Base-by-base conservation (phyloP, 805 yeast species). In the Saccharomycopsis fermentans region DNA sequence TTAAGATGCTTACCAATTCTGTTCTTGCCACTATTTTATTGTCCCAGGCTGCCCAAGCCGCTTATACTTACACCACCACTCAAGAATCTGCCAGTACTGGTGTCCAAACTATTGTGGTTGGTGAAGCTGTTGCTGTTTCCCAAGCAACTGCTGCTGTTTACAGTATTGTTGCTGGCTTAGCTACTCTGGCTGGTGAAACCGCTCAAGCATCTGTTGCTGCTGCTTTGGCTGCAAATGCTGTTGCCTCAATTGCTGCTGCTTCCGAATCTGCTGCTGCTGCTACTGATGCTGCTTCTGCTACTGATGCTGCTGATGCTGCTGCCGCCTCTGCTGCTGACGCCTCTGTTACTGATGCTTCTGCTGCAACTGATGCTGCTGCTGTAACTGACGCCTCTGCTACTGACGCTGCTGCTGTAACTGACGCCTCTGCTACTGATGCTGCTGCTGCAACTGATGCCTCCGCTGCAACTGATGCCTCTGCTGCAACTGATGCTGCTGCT, bases 111-210 rank as follows among this genome's bases (percentile, higher is more conserved):
- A 39, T 35, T 19, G 55, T 55, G 21, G 29, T 32, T 43, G 58
- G 53, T 34, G 53, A 50, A 32, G 34, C 48, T 14, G 56, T 60
- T 52, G 63, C 67, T 40, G 65, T 62, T 61, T 60, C 67, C 54
- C 62, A 61, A 40, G 54, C 59, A 19, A 64, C 68, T 55, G 70
- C 72, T 63, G 72, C 75, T 63, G 62, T 56, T 4, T 39, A 52
- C 58, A 35, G 52, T 53, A 58, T 43, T 21, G 62, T 55, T 39
- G 54, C 51, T 17, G 62, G 52, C 52, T 54, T 47, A 52, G 55
- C 59, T 54, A 55, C 53, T 54, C 59, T 40, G 14, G 43, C 56
- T 52, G 55, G 51, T 55, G 57, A 53, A n/a, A 26, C 65, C 58
- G 59, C 68, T 66, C 61, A 63, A 57, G 66, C 64, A 54, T 64